These are phyloP conservation scores for Aspergillus candidus DNA, from an alignment of 2,329 filamentous ascomycete genomes.

Conservation along the genomic window DNA sequence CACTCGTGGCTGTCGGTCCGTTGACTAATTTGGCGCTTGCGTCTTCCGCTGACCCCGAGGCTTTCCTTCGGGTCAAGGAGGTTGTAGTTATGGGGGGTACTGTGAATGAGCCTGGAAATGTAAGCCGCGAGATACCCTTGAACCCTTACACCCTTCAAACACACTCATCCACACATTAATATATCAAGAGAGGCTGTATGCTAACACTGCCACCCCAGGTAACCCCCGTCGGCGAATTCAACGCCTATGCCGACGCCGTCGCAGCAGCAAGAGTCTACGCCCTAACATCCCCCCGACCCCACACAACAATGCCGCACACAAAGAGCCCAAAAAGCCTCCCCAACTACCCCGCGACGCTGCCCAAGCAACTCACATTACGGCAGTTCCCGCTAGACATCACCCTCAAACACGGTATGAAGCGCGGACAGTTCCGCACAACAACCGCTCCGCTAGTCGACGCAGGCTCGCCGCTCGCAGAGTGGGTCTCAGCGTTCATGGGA, in stretches of 20 bases:
- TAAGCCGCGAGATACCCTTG: constrained; percentile 39
- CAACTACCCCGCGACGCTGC: constrained; percentile 59
- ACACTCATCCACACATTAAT: background rate
- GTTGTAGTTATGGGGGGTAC: constrained; percentile 94
- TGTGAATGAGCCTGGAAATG: constrained; percentile 72
- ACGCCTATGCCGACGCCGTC: constrained; percentile 81
- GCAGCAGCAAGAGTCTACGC: constrained; percentile 72
- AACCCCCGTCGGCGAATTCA: constrained; percentile 85
- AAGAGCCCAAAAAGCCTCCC: constrained; percentile 45
- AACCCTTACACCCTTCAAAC: background rate
- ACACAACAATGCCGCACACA: constrained; percentile 68
- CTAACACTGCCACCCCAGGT: constrained; percentile 32
- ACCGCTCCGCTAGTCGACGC: constrained; percentile 52
- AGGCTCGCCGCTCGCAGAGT: constrained; percentile 67
- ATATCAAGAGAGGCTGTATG: background rate
- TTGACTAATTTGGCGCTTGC: constrained; percentile 91
- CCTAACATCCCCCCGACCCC: constrained; percentile 67
- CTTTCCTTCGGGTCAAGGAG: constrained; percentile 83
- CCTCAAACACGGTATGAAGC: constrained; percentile 59
- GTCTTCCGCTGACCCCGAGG: constrained; percentile 78
- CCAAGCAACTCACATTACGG: constrained; percentile 58
- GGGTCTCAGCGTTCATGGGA: constrained; percentile 66
- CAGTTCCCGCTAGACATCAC: constrained; percentile 76
- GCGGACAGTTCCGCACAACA: constrained; percentile 52
- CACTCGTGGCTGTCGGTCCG: constrained; percentile 84